Percentiles rank a stretch among this genome's conserved stretches.
Evolutionary conservation across 1,139 yeast species (phyloP).

Genomic region (Geotrichum klebahnii): DNA sequence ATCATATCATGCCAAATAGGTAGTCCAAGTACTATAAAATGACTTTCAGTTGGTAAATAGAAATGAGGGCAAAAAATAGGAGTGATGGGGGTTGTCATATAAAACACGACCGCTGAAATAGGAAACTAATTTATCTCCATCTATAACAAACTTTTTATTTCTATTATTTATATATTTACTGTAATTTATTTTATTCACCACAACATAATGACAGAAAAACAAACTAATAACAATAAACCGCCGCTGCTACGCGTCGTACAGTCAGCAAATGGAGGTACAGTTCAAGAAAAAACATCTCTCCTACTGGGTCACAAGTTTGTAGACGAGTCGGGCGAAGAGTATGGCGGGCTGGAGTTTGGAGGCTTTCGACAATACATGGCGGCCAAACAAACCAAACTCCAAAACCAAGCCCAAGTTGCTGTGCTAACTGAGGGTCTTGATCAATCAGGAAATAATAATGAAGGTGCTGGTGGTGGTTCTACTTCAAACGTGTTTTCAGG

Average conservation of each 20-base stretch:
- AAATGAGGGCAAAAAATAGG: too few species aligned
- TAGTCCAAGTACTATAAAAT: too few species aligned
- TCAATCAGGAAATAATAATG: background rate
- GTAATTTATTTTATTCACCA: background rate
- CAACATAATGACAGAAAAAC: background rate
- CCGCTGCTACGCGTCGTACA: background rate
- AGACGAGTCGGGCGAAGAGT: constrained; percentile 33
- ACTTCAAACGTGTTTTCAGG: constrained; percentile 47
- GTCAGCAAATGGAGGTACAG: constrained; percentile 42
- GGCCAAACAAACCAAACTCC: constrained; percentile 65
- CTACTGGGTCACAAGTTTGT: constrained; percentile 26
- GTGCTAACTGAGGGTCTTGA: constrained; percentile 46
- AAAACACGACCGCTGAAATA: too few species aligned
- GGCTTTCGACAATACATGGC: constrained; percentile 66
- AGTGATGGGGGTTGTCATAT: too few species aligned
- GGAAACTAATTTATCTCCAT: too few species aligned
- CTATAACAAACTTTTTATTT: too few species aligned
- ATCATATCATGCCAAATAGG: too few species aligned
- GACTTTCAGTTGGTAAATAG: too few species aligned
- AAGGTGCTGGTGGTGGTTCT: constrained; percentile 10
- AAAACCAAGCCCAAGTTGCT: constrained; percentile 51
- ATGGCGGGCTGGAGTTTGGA: constrained; percentile 56
- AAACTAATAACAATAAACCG: background rate
- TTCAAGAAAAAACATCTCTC: constrained; percentile 24
- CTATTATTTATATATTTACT: too few species aligned